A percentile compares a stretch with the other conserved stretches of the same genome.
Evolutionary conservation across 768 basidiomycete species (phyloP).

Genomic region (Panellus pusillus): DNA sequence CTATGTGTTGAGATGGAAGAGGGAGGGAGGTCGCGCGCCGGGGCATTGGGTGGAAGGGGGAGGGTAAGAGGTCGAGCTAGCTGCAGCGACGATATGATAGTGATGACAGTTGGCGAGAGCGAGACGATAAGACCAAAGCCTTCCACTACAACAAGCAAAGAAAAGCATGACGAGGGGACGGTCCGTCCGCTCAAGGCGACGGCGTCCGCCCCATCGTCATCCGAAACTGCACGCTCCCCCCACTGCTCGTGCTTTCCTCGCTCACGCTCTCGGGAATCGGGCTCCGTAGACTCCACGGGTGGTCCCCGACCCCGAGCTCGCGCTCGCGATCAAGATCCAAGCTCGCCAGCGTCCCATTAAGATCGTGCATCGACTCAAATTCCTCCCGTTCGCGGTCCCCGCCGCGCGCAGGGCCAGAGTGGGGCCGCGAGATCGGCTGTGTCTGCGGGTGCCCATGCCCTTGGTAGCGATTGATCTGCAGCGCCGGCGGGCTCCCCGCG

Average conservation of each 20-base stretch:
- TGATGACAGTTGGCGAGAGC: background rate
- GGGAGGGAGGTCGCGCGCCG: no score
- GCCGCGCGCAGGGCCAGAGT: conserved; percentile 41
- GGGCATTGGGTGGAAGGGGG: background rate
- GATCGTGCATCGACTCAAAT: conserved; percentile 59
- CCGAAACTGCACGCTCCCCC: conserved; percentile 22
- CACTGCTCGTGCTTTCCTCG: conserved; percentile 19
- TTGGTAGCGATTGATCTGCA: conserved; percentile 40
- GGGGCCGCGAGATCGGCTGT: conserved; percentile 50
- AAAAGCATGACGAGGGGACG: background rate
- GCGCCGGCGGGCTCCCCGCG: conserved; percentile 42
- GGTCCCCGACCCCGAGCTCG: conserved; percentile 13
- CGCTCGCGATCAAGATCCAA: background rate
- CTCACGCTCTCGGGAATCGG: conserved; percentile 9
- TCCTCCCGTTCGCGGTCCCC: conserved; percentile 34
- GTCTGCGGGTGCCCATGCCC: conserved; percentile 37
- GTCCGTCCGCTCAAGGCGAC: background rate
- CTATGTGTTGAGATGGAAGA: no score
- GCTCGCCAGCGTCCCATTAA: conserved; percentile 76
- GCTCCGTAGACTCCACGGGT: conserved; percentile 23
- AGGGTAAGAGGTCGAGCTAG: background rate
- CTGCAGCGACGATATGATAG: background rate
- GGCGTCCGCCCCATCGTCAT: conserved; percentile 19
- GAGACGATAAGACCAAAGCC: background rate
- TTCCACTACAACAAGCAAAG: background rate